Evolutionary conservation across 768 basidiomycete species (phyloP), one percentile per base, ranked within the genome.

Genomic region (Favolaschia claudopus): DNA sequence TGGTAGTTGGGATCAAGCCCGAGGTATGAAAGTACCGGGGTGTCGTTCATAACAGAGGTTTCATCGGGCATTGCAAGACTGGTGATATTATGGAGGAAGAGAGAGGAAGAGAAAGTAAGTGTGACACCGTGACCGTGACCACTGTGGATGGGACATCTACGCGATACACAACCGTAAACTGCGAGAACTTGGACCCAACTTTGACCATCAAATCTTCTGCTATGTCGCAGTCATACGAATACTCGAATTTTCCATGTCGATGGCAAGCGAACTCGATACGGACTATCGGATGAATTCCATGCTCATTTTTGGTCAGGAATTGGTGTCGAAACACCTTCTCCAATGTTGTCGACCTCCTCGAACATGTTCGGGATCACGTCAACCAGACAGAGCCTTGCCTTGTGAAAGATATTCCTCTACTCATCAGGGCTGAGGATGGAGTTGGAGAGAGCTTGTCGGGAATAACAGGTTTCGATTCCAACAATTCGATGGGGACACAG

Each of bases 1-100:
- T 72, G 68, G 67, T 89, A 87, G 63, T 84, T 80, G 0, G 67
- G 60, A 19, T 87, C 80, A 24, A 93, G 80, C 8, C 82, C 85
- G 12, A 95, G 77, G 68, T 84, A 85, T 7, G 68, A 65, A 15
- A 82, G 70, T 8, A 76, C 69, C 6, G 72, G 63, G 32, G 56
- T 69, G 58, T 74, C 73, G 64, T 79, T 68, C 67, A 80, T 79
- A 28, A 62, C 40, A 47, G 62, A 51, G n/a, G n/a, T n/a, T n/a
- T n/a, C n/a, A n/a, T n/a, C 51, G 29, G 67, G 62, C 67, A 69
- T 66, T 20, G 36, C 14, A 44, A 39, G 43, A 33, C 20, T 47
- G 49, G 27, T 36, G 47, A 32, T 32, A 40, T 47, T 2, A 24
- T 17, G 44, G 32, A 25, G 6, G 5, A 44, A 20, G n/a, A n/a